Evolutionary conservation across 305 asterid species (phyloP).

Genomic region (Rubia tinctorum): DNA sequence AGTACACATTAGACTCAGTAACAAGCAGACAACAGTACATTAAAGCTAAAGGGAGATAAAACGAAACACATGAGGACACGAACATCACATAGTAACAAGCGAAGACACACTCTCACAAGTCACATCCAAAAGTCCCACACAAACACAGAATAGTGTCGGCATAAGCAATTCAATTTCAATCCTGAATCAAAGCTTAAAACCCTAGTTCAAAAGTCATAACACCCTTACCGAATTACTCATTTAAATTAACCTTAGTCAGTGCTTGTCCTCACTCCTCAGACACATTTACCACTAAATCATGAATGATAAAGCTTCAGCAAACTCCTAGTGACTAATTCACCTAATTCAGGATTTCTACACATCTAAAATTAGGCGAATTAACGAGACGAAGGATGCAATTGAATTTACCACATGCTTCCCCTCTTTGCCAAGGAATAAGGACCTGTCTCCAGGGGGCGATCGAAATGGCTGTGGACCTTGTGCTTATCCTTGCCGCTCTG

Average conservation of each 20-base stretch:
- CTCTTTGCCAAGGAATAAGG: conserved; percentile 83
- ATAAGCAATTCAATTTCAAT: not conserved
- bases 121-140: not conserved
- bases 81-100: not conserved
- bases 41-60: not conserved
- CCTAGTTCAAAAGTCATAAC: too few relatives aligned
- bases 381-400: not conserved
- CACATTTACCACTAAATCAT: not conserved
- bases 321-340: not conserved
- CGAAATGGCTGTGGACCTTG: conserved; percentile 91
- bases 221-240: not conserved
- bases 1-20: not conserved
- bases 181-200: not conserved
- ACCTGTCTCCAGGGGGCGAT: conserved; percentile 89
- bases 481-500: conserved; percentile 90
- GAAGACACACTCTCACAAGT: not conserved
- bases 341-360: not conserved
- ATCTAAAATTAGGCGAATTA: not conserved
- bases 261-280: not conserved
- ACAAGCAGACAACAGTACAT: not conserved
- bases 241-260: not conserved
- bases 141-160: too few relatives aligned
- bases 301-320: not conserved
- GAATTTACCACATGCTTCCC: conserved; percentile 93
- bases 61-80: not conserved